phyloP scores from a whole-genome alignment of 106 monocot genomes.

The Acorus gramineus region DNA sequence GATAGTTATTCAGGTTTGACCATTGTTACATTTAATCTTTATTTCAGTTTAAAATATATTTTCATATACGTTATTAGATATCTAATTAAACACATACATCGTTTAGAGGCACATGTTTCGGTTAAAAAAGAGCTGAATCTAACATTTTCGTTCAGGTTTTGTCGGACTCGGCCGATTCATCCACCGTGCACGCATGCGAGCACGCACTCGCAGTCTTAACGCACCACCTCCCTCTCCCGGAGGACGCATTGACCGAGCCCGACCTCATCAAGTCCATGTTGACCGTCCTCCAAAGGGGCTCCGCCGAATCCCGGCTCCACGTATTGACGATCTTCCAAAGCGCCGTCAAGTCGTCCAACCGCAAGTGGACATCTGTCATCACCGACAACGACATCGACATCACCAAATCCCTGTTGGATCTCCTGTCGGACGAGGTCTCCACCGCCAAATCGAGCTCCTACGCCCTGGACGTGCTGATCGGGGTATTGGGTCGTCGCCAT shows the following conservation, averaged over 20 bases:
- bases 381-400: constrained; percentile 24
- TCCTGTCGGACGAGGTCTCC: constrained; percentile 60
- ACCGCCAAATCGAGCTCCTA: constrained; percentile 31
- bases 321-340: constrained; percentile 41
- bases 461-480: constrained; percentile 48
- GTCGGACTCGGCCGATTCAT: constrained; percentile 29
- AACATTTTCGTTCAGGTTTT: constrained; percentile 10
- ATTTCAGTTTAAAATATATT: no score
- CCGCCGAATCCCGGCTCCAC: constrained; percentile 50
- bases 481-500: constrained; percentile 4
- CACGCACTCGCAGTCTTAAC: constrained; percentile 42
- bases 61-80: no score
- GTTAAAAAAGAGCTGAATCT: no score
- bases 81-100: no score
- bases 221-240: constrained; percentile 31
- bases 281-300: constrained; percentile 50
- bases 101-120: no score
- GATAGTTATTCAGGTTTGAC: constrained; percentile 18
- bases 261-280: constrained; percentile 41
- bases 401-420: constrained; percentile 51
- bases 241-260: constrained; percentile 23
- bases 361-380: constrained; percentile 8
- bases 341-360: constrained; percentile 12
- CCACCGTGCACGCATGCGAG: constrained; percentile 45
- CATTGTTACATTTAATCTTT: no score